Conservation (phyloP, 805 yeast genomes). For the Zygosaccharomyces bisporus region DNA sequence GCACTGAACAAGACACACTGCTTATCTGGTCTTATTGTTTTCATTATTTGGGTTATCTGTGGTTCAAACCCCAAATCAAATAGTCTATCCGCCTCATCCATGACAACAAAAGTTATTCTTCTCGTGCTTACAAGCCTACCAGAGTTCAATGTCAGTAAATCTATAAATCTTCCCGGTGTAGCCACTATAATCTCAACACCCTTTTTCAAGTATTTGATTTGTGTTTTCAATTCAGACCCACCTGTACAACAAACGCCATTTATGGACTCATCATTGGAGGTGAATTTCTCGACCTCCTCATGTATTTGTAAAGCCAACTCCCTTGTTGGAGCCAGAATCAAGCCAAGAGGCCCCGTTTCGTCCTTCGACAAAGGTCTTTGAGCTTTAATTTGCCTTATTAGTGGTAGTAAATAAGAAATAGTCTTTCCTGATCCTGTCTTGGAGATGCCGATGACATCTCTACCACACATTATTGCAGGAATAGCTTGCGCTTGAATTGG, state of each 20-base stretch:
- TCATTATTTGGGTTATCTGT: slow-evolving; percentile 77
- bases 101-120: slow-evolving; percentile 73
- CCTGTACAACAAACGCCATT: slow-evolving; percentile 82
- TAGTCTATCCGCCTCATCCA: slow-evolving; percentile 96
- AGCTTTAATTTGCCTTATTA: slow-evolving; percentile 77
- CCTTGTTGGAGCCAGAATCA: slow-evolving; percentile 86
- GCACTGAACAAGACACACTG: slow-evolving; percentile 93
- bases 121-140: slow-evolving; percentile 66
- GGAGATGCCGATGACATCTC: slow-evolving; percentile 90
- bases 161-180: slow-evolving; percentile 94
- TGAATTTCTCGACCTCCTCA: slow-evolving; percentile 60
- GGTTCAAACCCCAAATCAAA: slow-evolving; percentile 98
- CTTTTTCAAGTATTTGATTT: slow-evolving; percentile 72
- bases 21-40: slow-evolving; percentile 74
- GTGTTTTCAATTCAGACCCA: slow-evolving; percentile 77
- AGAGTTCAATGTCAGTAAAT: slow-evolving; percentile 73
- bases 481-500: slow-evolving; percentile 88
- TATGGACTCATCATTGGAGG: slow-evolving; percentile 37
- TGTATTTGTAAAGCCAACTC: slow-evolving; percentile 84
- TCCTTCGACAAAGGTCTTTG: slow-evolving; percentile 48
- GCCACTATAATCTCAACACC: slow-evolving; percentile 83
- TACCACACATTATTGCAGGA: slow-evolving; percentile 85
- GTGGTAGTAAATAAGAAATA: slow-evolving; percentile 76
- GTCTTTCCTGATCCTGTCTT: slow-evolving; percentile 98
- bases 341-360: slow-evolving; percentile 72